These are phyloP conservation scores for Populus ilicifolia DNA, from an alignment of 345 rosid species.

Conservation along the genomic window DNA sequence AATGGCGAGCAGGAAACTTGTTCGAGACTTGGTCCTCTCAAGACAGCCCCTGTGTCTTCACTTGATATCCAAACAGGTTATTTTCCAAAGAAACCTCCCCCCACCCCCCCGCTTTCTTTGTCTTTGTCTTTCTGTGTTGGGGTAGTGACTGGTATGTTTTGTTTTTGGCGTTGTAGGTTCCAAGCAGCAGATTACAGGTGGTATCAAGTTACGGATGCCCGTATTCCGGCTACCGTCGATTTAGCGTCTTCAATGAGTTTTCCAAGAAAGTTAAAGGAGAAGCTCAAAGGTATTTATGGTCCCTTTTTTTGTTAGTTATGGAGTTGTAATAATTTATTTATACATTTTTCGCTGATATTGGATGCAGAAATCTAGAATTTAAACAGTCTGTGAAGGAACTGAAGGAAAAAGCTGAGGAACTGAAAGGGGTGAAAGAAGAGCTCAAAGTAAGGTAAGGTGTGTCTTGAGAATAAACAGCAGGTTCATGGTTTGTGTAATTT, in stretches of 20 bases:
- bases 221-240: constrained; percentile 39
- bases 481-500: not conserved
- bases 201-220: constrained; percentile 31
- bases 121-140: not conserved
- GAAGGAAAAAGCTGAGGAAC: constrained; percentile 65
- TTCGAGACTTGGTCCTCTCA: constrained; percentile 57
- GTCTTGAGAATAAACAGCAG: not conserved
- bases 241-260: constrained; percentile 76
- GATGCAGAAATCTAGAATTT: constrained; percentile 69
- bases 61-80: too few relatives aligned
- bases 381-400: constrained; percentile 69
- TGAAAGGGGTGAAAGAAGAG: constrained; percentile 65
- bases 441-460: constrained; percentile 65
- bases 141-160: not conserved
- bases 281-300: constrained; percentile 44
- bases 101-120: too few relatives aligned
- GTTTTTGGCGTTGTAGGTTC: constrained; percentile 36
- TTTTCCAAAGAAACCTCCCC: too few relatives aligned
- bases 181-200: constrained; percentile 36
- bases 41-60: constrained; percentile 34
- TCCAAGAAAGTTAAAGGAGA: constrained; percentile 74
- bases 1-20: constrained; percentile 81
- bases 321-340: not conserved
- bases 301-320: not conserved
- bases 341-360: not conserved